phyloP scores from a whole-genome alignment of 2,329 filamentous ascomycete genomes.

The Hypoxylon sp. region DNA sequence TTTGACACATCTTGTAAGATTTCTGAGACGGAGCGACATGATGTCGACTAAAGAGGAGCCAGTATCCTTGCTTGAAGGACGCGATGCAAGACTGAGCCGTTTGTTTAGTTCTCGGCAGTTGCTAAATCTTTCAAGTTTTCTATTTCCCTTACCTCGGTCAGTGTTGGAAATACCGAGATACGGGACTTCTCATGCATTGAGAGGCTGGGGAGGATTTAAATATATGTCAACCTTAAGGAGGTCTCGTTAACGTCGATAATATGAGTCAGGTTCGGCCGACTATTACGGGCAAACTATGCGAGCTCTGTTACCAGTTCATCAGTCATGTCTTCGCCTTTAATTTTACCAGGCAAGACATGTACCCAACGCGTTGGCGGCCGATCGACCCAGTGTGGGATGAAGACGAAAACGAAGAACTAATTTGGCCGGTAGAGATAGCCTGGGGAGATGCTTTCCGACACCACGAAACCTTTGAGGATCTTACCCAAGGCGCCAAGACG shows the following conservation, averaged over 20 bases:
- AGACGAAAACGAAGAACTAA: not conserved
- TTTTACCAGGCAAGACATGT: constrained; percentile 16
- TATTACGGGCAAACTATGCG: constrained; percentile 29
- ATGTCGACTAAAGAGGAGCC: not conserved
- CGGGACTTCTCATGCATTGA: not conserved
- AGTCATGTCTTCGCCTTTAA: constrained; percentile 25
- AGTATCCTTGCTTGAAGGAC: not conserved
- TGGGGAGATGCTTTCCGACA: constrained; percentile 33
- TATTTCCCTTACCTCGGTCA: not conserved
- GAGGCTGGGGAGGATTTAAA: not conserved
- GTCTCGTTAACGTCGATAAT: not conserved
- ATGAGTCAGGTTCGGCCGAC: constrained; percentile 14
- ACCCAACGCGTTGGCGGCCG: constrained; percentile 20
- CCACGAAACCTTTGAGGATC: constrained; percentile 25
- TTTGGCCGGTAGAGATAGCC: constrained; percentile 2
- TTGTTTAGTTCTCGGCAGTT: not conserved
- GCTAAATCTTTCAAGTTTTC: not conserved
- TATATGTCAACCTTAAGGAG: not conserved
- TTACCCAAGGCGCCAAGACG: constrained; percentile 27
- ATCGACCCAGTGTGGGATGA: constrained; percentile 7
- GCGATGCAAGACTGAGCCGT: not conserved
- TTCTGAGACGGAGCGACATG: not conserved
- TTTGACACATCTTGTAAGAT: not conserved
- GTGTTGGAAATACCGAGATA: not conserved
- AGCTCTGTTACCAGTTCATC: constrained; percentile 32